These are phyloP conservation scores for Xylariaceae sp. DNA, from an alignment of 2,329 filamentous ascomycete genomes.

Conservation along the genomic window DNA sequence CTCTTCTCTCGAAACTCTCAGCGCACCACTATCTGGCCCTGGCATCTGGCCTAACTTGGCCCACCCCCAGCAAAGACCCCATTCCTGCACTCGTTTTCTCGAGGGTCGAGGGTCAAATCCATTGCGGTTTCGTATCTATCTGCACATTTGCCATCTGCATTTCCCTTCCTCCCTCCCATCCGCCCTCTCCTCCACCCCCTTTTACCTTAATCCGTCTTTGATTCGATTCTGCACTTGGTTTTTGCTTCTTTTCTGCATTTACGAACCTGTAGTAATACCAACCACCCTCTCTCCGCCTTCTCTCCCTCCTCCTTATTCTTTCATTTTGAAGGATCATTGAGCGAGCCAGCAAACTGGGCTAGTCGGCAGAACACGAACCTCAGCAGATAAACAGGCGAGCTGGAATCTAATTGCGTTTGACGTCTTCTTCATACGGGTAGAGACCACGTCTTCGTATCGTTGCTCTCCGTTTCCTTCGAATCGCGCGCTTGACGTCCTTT, in stretches of 20 bases:
- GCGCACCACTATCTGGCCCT: constrained; percentile 7
- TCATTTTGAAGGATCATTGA: constrained; percentile 7
- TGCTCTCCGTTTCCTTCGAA: constrained; percentile 12
- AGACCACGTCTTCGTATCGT: constrained; percentile 8
- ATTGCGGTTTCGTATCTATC: no score
- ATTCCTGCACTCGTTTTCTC: constrained; percentile 12
- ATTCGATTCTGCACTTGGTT: constrained; percentile 3
- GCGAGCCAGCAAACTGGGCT: constrained; percentile 8
- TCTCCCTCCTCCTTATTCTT: no score
- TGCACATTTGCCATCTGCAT: no score
- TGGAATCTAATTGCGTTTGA: constrained; percentile 6
- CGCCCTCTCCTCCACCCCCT: constrained; percentile 3
- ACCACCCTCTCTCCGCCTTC: background rate
- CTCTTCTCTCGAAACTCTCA: constrained; percentile 19
- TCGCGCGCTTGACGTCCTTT: constrained; percentile 9
- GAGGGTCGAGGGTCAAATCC: no score
- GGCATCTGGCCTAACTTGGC: constrained; percentile 4
- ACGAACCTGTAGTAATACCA: constrained; percentile 1
- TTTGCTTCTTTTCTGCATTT: constrained; percentile 3
- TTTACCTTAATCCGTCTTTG: constrained; percentile 8
- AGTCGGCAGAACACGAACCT: no score
- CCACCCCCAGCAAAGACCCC: constrained; percentile 6
- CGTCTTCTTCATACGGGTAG: constrained; percentile 7
- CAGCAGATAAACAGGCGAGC: no score
- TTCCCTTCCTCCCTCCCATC: constrained; percentile 6